Evolutionary conservation across 2,329 filamentous ascomycete species (phyloP).

Genomic region (Balansia obtecta): DNA sequence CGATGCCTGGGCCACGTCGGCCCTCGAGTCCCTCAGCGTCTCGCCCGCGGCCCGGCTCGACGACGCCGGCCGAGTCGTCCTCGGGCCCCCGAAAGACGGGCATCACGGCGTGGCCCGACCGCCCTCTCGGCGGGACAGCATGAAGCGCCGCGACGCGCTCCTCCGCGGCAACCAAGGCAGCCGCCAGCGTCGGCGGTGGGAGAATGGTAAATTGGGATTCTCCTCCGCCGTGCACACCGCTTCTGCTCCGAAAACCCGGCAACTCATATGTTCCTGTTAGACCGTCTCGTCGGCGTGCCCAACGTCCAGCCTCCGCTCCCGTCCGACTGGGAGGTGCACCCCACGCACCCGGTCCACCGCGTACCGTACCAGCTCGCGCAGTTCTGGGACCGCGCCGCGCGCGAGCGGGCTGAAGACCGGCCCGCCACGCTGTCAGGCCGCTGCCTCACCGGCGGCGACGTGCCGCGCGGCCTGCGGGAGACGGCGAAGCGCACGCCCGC

Average conservation of each 20-base stretch:
- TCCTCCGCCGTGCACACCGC: too few species aligned
- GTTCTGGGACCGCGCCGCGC: conserved; percentile 57
- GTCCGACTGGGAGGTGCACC: conserved; percentile 69
- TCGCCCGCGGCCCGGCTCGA: conserved; percentile 52
- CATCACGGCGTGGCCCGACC: conserved; percentile 30
- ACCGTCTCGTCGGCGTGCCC: conserved; percentile 76
- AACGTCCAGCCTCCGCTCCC: conserved; percentile 73
- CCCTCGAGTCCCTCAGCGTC: conserved; percentile 42
- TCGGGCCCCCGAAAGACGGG: conserved; percentile 12
- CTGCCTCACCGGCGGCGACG: conserved; percentile 37
- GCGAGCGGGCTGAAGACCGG: conserved; percentile 37
- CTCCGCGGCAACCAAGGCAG: conserved; percentile 87
- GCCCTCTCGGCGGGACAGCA: conserved; percentile 39
- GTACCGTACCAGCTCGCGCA: conserved; percentile 85
- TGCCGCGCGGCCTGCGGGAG: conserved; percentile 70
- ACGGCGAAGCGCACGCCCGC: conserved; percentile 70
- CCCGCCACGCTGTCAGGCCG: conserved; percentile 27
- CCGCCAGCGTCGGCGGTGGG: conserved; percentile 77
- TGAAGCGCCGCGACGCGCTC: conserved; percentile 55
- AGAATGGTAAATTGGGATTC: conserved; percentile 66
- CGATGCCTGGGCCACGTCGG: conserved; percentile 53
- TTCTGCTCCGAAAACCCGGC: too few species aligned
- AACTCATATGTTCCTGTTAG: conserved; percentile 20
- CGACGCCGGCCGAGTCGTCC: conserved; percentile 23
- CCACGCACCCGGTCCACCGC: conserved; percentile 64